Conservation (phyloP, 208 protist genomes). For the Leishmania lainsoni region DNA sequence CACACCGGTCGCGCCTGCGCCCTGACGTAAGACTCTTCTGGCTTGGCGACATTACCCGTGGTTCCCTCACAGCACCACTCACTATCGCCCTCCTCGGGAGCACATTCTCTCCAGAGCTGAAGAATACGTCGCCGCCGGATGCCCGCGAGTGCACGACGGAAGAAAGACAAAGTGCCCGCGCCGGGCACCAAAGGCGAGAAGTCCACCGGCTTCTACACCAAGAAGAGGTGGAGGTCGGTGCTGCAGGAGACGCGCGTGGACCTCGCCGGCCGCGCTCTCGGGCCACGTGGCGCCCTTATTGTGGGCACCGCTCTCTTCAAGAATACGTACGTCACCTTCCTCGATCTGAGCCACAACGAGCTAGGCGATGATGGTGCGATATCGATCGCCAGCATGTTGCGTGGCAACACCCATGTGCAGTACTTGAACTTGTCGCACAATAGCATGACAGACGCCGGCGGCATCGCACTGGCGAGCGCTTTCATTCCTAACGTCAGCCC, state of each 20-base stretch:
- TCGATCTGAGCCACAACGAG: conserved; percentile 75
- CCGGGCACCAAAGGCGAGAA: conserved; percentile 74
- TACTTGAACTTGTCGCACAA: conserved; percentile 81
- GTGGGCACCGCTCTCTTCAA: conserved; percentile 72
- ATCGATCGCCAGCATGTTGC: conserved; percentile 64
- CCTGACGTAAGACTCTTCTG: not conserved
- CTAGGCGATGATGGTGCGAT: conserved; percentile 82
- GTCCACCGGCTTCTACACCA: conserved; percentile 82
- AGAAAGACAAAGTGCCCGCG: conserved; percentile 78
- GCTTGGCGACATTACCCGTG: not conserved
- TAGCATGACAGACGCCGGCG: conserved; percentile 77
- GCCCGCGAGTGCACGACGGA: conserved; percentile 5
- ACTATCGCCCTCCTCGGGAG: no score
- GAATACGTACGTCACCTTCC: conserved; percentile 51
- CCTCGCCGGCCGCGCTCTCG: conserved; percentile 57
- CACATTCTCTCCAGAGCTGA: no score
- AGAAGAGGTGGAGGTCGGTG: conserved; percentile 66
- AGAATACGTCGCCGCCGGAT: not conserved
- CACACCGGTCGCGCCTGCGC: not conserved
- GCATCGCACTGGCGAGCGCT: conserved; percentile 82
- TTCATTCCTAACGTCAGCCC: conserved; percentile 85
- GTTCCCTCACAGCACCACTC: not conserved
- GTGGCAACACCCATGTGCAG: conserved; percentile 55
- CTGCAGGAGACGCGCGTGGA: conserved; percentile 59
- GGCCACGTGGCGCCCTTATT: conserved; percentile 67